A percentile compares a stretch with the other conserved stretches of the same genome.
Evolutionary conservation across 2,329 filamentous ascomycete species (phyloP).

Genomic region (Monilinia laxa): DNA sequence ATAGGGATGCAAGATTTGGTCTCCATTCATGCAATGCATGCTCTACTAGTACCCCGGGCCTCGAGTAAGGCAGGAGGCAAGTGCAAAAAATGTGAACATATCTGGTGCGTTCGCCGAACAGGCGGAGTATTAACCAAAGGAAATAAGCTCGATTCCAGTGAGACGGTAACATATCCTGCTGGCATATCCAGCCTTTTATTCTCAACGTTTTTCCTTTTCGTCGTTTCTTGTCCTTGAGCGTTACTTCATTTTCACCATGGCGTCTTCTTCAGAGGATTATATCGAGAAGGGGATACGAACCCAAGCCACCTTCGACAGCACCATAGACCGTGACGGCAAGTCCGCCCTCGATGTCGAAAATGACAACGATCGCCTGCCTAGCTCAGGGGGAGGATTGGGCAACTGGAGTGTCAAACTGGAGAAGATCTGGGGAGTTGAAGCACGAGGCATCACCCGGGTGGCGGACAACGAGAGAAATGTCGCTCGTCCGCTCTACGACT

Average conservation of each 20-base stretch:
- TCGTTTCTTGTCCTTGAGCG: background rate
- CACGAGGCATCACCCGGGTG: constrained; percentile 58
- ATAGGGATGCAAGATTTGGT: constrained; percentile 7
- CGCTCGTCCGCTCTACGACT: constrained; percentile 41
- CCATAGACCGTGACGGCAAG: constrained; percentile 16
- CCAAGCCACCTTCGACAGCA: constrained; percentile 12
- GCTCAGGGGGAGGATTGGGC: constrained; percentile 13
- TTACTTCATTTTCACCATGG: constrained; percentile 17
- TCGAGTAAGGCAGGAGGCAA: background rate
- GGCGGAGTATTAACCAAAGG: constrained; percentile 1
- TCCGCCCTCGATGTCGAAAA: background rate
- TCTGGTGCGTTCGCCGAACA: constrained; percentile 8
- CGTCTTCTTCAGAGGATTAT: constrained; percentile 21
- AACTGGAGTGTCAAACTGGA: constrained; percentile 22
- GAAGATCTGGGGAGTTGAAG: constrained; percentile 43
- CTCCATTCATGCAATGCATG: constrained; percentile 12
- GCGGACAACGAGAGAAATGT: constrained; percentile 53
- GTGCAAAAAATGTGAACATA: background rate
- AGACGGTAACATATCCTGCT: background rate
- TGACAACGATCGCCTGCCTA: background rate
- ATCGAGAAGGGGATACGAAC: constrained; percentile 24
- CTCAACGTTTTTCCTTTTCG: constrained; percentile 4
- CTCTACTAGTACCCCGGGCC: background rate
- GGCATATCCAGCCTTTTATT: background rate
- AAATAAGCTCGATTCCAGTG: constrained; percentile 16